Conservation (phyloP, 2,329 filamentous ascomycete species). For the Stagonosporopsis chrysanthemi region DNA sequence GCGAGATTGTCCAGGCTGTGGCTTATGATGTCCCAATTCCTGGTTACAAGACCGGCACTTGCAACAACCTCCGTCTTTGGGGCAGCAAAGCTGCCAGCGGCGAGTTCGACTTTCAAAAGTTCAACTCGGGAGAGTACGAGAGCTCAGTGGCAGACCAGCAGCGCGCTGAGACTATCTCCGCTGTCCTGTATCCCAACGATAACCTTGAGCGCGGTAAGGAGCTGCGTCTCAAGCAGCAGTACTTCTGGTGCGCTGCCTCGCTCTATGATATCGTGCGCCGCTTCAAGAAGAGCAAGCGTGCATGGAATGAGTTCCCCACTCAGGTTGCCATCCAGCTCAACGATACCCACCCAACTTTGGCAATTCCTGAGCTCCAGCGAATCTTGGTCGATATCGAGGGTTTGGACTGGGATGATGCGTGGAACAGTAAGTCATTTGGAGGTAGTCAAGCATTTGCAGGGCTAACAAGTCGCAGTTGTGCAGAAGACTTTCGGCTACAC, state of each 20-base stretch:
- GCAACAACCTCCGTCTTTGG: slow-evolving; percentile 97
- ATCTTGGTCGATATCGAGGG: slow-evolving; percentile 90
- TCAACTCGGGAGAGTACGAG: slow-evolving; percentile 98
- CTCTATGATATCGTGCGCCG: slow-evolving; percentile 94
- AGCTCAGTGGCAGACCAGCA: slow-evolving; percentile 98
- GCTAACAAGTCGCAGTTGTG: slow-evolving; percentile 51
- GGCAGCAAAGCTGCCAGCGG: slow-evolving; percentile 96
- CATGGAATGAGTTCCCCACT: slow-evolving; percentile 91
- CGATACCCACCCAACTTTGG: slow-evolving; percentile 95
- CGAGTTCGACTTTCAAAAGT: slow-evolving; percentile 99
- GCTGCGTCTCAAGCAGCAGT: slow-evolving; percentile 96
- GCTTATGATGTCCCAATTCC: slow-evolving; percentile 94
- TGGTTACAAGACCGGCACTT: slow-evolving; percentile 86
- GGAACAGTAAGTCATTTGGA: slow-evolving; percentile 69
- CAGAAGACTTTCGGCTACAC: slow-evolving; percentile 85
- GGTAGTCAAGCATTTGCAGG: background rate
- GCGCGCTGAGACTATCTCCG: slow-evolving; percentile 97
- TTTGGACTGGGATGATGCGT: slow-evolving; percentile 91
- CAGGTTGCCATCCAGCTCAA: slow-evolving; percentile 98
- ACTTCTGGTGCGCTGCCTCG: slow-evolving; percentile 99
- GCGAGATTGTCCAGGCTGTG: slow-evolving; percentile 89
- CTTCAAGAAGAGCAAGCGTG: slow-evolving; percentile 95
- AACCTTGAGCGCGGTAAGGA: slow-evolving; percentile 97
- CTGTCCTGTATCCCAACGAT: slow-evolving; percentile 96
- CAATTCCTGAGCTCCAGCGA: slow-evolving; percentile 93